Evolutionary conservation across 177 flowering plant species (phyloP), one percentile per base, ranked within the genome.

Genomic region (Vitis hybrid): DNA sequence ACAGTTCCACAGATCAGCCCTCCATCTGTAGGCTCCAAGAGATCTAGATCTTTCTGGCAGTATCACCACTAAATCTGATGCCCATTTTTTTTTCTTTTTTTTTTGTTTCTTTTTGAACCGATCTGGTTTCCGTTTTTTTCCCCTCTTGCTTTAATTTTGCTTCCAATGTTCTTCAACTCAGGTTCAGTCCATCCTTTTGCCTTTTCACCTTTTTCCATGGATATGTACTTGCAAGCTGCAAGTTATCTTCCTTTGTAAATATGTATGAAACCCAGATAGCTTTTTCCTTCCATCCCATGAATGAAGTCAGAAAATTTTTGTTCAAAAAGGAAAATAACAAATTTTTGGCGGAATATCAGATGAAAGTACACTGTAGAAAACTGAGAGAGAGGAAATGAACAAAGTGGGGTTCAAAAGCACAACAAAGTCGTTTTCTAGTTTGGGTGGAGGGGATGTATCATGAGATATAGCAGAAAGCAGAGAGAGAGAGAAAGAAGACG

Each of bases 1-100:
- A 81, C 85, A 10, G 90, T 89, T 45, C 90, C 90, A 62, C 86
- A 89, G 64, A 84, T 89, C 68, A 84, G 65, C 22, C 78, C 82
- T 55, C 76, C 78, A 18, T 60, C 81, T 2, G 33, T 48, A 16
- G 65, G 69, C 56, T 80, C 62, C 70, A 86, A 87, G 84, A 86
- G 88, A 75, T 81, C 83, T 6, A 83, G 85, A 67, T 63, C 75
- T 15, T 69, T 75, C 10, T 81, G 81, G 73, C 74, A 77, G 69
- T 60, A 49, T 39, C 57, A 39, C 7, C 31, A 51, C 45, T 2
- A 5, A 51, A 12, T 31, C 2, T 10, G 14, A 3, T 18, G 6
- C 62, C 14, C 62, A 22, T 13, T 1, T 9, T 59, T 22, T 59
- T 10, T 12, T 11, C 18, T 7, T 1, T 59, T 22, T 2, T 26